phyloP scores from a whole-genome alignment of 1,139 yeast species.

The Sugiyamaella pinicola region DNA sequence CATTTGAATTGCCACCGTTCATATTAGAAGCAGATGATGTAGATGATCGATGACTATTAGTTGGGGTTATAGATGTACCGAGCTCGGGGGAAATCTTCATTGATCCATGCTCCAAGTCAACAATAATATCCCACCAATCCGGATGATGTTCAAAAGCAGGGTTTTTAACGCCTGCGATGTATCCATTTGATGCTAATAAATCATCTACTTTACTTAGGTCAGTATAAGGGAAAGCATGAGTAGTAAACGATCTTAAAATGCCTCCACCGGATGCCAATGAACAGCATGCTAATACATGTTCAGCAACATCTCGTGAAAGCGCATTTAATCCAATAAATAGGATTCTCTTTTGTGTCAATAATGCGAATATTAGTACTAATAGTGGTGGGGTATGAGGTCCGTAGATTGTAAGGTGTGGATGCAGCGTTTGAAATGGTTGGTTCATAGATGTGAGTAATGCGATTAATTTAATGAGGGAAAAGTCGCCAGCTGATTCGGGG shows the following conservation, averaged over 20 bases:
- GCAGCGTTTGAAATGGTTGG: constrained; percentile 27
- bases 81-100: constrained; percentile 45
- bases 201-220: constrained; percentile 64
- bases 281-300: constrained; percentile 55
- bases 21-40: constrained; percentile 5
- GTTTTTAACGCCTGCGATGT: constrained; percentile 67
- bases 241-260: constrained; percentile 53
- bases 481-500: constrained; percentile 42
- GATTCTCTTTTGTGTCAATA: constrained; percentile 59
- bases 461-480: constrained; percentile 35
- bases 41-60: constrained; percentile 8
- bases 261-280: constrained; percentile 64
- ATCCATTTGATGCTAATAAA: constrained; percentile 55
- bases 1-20: neutral
- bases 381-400: constrained; percentile 63
- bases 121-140: constrained; percentile 60
- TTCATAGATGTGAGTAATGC: constrained; percentile 31
- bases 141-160: constrained; percentile 64
- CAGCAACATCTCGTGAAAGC: constrained; percentile 58
- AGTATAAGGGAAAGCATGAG: constrained; percentile 58
- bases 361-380: constrained; percentile 57
- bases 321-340: constrained; percentile 58
- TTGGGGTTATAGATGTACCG: constrained; percentile 25
- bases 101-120: constrained; percentile 54
- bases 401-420: constrained; percentile 50